Base-by-base conservation (phyloP, 805 yeast genomes). In the Nakazawaea holstii region DNA sequence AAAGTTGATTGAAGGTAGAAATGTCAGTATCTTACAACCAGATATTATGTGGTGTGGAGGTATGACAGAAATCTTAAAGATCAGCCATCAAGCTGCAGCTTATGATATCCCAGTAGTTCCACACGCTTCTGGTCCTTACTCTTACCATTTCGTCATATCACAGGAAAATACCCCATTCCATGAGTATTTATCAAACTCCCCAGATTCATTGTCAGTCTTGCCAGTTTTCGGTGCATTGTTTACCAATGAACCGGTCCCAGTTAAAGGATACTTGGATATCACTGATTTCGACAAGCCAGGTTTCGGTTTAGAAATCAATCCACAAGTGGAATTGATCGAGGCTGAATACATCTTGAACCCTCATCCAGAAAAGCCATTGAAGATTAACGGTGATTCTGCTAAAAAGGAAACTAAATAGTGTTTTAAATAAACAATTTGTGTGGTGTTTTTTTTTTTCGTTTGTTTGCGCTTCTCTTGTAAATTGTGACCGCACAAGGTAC, bases 41-140 rank as follows among this genome's bases (percentile, higher is more conserved):
- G 79, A 74, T 55, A 71, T 73, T 44, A 74, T 74, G 78, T 74
- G 78, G 78, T 74, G 72, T 50, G 78, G 78, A 44, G 77, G 78
- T 39, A 55, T 73, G 66, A 72, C 78, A 15, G 79, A 74, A 59
- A 59, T 73, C 31, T 59, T 74, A 45, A 67, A 70, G 52, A 62
- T 74, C 43, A 68, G 75, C 37, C 70, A 69, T 14, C 78, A 73
- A 55, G 78, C 78, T 27, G 76, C 76, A 41, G 77, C 78, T 15
- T 74, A 74, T 52, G 79, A 74, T 52, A 70, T 73, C 43, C 79
- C 79, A 27, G 76, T 74, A 40, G 79, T 74, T 47, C 77, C 77
- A 32, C 79, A 74, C 53, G 79, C 78, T 31, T 69, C 75, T n/a
- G 78, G 79, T 49, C 76, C 77, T 36, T 73, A 74, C 59, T 72